phyloP scores from a whole-genome alignment of 2,329 filamentous ascomycete species.

The Aspergillus novoparasiticus region DNA sequence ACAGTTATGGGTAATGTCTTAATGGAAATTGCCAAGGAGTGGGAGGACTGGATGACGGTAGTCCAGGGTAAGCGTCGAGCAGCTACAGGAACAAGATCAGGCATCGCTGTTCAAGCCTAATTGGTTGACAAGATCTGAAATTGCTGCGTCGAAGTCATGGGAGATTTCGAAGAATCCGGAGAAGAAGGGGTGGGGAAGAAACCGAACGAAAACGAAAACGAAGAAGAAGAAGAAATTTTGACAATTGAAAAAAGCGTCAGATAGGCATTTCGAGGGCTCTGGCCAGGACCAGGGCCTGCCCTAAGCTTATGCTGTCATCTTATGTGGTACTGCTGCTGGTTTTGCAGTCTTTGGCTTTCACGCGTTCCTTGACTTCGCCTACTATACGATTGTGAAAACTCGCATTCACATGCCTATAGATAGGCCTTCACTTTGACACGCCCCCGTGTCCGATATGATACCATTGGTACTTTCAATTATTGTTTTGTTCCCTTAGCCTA shows the following conservation, averaged over 20 bases:
- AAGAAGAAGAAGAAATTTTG: too few species aligned
- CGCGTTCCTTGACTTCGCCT: background rate
- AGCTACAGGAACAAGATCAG: conserved; percentile 30
- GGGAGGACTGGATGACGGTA: conserved; percentile 80
- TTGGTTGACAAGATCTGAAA: background rate
- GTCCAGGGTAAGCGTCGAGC: conserved; percentile 47
- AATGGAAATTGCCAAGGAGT: conserved; percentile 91
- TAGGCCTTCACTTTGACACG: conserved; percentile 9
- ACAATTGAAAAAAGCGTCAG: background rate
- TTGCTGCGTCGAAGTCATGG: background rate
- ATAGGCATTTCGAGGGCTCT: background rate
- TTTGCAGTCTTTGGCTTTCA: conserved; percentile 18
- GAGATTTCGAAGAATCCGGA: background rate
- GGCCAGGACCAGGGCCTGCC: background rate
- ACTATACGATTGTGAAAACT: background rate
- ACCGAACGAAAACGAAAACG: too few species aligned
- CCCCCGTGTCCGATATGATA: conserved; percentile 22
- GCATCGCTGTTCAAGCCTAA: conserved; percentile 16
- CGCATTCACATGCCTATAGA: conserved; percentile 9
- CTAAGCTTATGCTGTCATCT: background rate
- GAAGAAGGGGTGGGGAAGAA: background rate
- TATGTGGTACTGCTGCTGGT: conserved; percentile 18
- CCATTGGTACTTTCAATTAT: conserved; percentile 14
- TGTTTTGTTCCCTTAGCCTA: conserved; percentile 13
- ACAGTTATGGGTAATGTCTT: conserved; percentile 91